Percentiles rank a stretch among this genome's conserved stretches.
Evolutionary conservation across 352 stramenopile species (phyloP).

Genomic region (Pythium dissotocum): DNA sequence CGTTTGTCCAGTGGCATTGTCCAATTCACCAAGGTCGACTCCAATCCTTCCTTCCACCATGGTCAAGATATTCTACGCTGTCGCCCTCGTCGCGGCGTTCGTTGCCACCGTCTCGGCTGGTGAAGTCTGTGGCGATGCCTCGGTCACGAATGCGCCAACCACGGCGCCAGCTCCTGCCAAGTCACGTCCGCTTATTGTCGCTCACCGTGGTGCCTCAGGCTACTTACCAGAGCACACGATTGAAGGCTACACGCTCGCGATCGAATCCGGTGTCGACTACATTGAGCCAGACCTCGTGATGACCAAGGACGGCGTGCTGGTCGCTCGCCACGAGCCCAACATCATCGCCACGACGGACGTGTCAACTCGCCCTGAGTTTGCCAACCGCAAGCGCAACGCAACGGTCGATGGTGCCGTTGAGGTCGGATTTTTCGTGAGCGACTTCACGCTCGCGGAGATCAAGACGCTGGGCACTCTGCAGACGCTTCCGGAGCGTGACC

Average conservation of each 20-base stretch:
- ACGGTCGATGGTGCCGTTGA: slow-evolving; percentile 56
- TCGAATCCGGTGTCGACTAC: slow-evolving; percentile 89
- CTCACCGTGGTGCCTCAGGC: slow-evolving; percentile 85
- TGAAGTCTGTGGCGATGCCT: slow-evolving; percentile 37
- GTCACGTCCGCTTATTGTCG: slow-evolving; percentile 62
- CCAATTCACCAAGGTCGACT: slow-evolving; percentile 23
- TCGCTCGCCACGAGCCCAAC: slow-evolving; percentile 88
- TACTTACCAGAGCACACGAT: slow-evolving; percentile 92
- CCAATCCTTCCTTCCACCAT: slow-evolving; percentile 29
- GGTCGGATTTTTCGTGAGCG: slow-evolving; percentile 85
- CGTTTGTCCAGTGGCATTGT: slow-evolving; percentile 3
- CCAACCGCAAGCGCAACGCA: slow-evolving; percentile 55
- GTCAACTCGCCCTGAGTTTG: slow-evolving; percentile 68
- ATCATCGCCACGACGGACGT: slow-evolving; percentile 91
- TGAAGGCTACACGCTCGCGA: slow-evolving; percentile 85
- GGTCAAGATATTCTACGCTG: slow-evolving; percentile 44
- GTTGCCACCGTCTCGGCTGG: slow-evolving; percentile 30
- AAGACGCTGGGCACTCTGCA: slow-evolving; percentile 85
- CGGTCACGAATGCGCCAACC: slow-evolving; percentile 21
- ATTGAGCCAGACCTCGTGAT: slow-evolving; percentile 92
- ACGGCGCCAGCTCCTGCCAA: slow-evolving; percentile 22
- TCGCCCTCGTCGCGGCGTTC: slow-evolving; percentile 32
- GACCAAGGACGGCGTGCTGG: slow-evolving; percentile 81
- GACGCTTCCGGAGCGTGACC: slow-evolving; percentile 71
- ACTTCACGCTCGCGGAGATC: slow-evolving; percentile 92